Evolutionary conservation across 2,329 filamentous ascomycete species (phyloP), one percentile per base, ranked within the genome.

Genomic region (Endocalyx cinctus): DNA sequence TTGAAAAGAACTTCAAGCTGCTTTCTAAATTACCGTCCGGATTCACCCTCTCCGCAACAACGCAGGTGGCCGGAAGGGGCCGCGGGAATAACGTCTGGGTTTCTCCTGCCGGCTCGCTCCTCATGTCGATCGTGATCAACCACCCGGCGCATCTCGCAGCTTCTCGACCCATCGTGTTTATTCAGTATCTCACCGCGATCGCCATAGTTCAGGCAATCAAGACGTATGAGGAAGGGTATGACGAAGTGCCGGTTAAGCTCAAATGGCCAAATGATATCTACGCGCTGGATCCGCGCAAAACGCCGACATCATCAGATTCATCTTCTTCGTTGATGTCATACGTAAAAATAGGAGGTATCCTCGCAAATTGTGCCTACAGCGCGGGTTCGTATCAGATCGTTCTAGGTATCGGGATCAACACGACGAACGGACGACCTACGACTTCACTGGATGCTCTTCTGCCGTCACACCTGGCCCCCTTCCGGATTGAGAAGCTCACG

Each of bases 211-310:
- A 86, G 41, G 90, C 87, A 0, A 81, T 97, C 42, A 82, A 85
- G 43, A 73, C 70, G 17, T 97, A 97, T 53, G 87, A 82, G 30
- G 61, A 62, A 3, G 86, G 82, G 6, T 97, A 94, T 58, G 70
- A 77, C 5, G 68, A 77, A 0, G 59, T 97, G 5, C 85, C 86
- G 1, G 72, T 98, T 25, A 88, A 85, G 55, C 64, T 98, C 19
- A 98, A 98, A 60, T 98, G 92, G 92, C 92, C 92, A 10, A 98
- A 98, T 51, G 92, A 98, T 54, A 86, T 98, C 34, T 90, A 87
- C 52, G 82, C 82, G 1, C 67, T 77, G 15, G 82, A 87, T 51
- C 84, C 74, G 5, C 66, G 60, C 33, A n/a, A n/a, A n/a, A n/a
- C n/a, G n/a, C n/a, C n/a, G n/a, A n/a, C n/a, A n/a, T 70, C 69